phyloP scores from a whole-genome alignment of 441 rosid species.

The Pelargonium fulgidum region DNA sequence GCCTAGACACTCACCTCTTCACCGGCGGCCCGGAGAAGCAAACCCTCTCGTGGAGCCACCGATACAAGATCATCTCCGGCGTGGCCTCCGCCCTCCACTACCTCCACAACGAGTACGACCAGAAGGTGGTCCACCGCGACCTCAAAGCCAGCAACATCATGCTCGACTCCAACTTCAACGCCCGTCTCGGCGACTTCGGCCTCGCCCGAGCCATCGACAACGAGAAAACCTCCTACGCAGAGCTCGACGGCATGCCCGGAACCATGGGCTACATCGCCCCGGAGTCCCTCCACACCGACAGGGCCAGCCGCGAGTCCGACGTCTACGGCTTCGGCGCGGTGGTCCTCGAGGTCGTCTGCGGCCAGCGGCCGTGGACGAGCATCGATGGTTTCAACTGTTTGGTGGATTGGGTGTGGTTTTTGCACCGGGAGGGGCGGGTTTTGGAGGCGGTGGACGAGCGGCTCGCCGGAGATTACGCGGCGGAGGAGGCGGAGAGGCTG shows the following conservation, averaged over 20 bases:
- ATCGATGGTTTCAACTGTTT: constrained; percentile 27
- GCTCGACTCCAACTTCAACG: constrained; percentile 45
- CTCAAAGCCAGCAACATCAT: constrained; percentile 53
- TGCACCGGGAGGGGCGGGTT: constrained; percentile 36
- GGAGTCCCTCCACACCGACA: constrained; percentile 41
- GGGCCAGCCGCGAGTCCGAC: constrained; percentile 49
- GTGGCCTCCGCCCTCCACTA: constrained; percentile 51
- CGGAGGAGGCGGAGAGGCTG: constrained; percentile 35
- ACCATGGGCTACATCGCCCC: constrained; percentile 49
- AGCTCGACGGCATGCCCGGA: constrained; percentile 38
- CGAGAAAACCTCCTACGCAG: constrained; percentile 40
- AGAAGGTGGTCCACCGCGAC: constrained; percentile 48
- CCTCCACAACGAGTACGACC: constrained; percentile 47
- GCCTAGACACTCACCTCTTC: constrained; percentile 44
- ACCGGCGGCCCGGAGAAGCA: constrained; percentile 20
- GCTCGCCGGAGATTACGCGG: constrained; percentile 23
- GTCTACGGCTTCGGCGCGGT: constrained; percentile 46
- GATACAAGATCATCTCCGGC: constrained; percentile 39
- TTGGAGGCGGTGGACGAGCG: constrained; percentile 39
- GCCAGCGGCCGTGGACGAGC: constrained; percentile 35
- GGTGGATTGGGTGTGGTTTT: constrained; percentile 50
- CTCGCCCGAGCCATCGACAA: constrained; percentile 40
- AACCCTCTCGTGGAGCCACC: constrained; percentile 29
- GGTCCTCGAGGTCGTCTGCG: constrained; percentile 42
- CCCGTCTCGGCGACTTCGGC: constrained; percentile 46